These are phyloP conservation scores for Barnettozyma hawaiiensis DNA, from an alignment of 1,139 yeast genomes.

Conservation along the genomic window DNA sequence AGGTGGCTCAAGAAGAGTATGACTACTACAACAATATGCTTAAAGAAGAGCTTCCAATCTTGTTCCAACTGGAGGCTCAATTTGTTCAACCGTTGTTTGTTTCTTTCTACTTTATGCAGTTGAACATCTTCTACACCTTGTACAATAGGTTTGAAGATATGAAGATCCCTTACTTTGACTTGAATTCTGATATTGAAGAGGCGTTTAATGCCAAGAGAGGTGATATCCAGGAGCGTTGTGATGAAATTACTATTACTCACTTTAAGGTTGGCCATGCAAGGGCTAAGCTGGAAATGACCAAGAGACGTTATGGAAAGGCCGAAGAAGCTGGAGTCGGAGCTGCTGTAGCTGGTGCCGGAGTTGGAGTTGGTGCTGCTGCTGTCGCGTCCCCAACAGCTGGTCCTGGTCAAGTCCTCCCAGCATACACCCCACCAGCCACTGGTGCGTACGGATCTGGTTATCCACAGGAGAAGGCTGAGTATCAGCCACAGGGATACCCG, in stretches of 20 bases:
- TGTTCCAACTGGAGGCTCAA: constrained; percentile 84
- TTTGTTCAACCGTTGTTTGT: constrained; percentile 91
- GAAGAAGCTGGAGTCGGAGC: constrained; percentile 28
- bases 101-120: constrained; percentile 93
- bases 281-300: constrained; percentile 74
- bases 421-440: constrained; percentile 29
- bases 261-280: constrained; percentile 88
- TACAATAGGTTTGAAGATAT: constrained; percentile 89
- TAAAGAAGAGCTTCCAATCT: constrained; percentile 79
- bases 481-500: constrained; percentile 19
- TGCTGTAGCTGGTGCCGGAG: neutral
- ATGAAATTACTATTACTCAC: constrained; percentile 79
- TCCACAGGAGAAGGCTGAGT: constrained; percentile 23
- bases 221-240: constrained; percentile 82
- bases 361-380: constrained; percentile 27
- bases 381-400: constrained; percentile 29
- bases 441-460: constrained; percentile 23
- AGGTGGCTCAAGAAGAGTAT: constrained; percentile 89
- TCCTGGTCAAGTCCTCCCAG: constrained; percentile 27
- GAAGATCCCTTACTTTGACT: constrained; percentile 93
- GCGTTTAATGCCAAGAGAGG: constrained; percentile 81
- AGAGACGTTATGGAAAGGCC: constrained; percentile 61
- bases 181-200: constrained; percentile 74
- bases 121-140: constrained; percentile 89
- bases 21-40: constrained; percentile 94